phyloP scores from a whole-genome alignment of 352 stramenopile genomes.

The Peronospora belbahrii region DNA sequence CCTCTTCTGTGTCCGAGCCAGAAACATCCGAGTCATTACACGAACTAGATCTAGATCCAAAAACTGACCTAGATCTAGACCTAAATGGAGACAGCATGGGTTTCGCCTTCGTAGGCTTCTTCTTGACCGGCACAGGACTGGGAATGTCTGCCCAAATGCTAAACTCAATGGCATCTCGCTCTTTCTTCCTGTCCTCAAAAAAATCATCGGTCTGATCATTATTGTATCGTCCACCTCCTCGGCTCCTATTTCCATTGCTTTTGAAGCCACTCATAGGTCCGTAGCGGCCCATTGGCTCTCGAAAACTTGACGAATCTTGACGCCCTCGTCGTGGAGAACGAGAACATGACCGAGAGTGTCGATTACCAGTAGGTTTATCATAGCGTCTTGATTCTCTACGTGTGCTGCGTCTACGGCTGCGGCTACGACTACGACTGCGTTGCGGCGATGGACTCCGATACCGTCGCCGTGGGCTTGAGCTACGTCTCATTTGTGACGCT shows the following conservation, averaged over 20 bases:
- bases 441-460: slow-evolving; percentile 16
- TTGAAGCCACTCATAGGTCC: slow-evolving; percentile 7
- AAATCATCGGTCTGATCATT: slow-evolving; percentile 51
- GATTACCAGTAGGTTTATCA: slow-evolving; percentile 17
- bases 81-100: slow-evolving; percentile 13
- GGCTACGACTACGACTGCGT: slow-evolving; percentile 28
- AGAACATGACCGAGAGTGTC: slow-evolving; percentile 12
- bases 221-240: slow-evolving; percentile 10
- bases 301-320: slow-evolving; percentile 16
- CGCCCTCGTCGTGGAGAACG: slow-evolving; percentile 22
- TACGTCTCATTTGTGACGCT: slow-evolving; percentile 24
- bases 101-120: slow-evolving; percentile 35
- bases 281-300: slow-evolving; percentile 27
- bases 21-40: slow-evolving; percentile 22
- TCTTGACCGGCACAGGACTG: slow-evolving; percentile 51
- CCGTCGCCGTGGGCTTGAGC: slow-evolving; percentile 23
- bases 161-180: slow-evolving; percentile 51
- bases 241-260: slow-evolving; percentile 17
- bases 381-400: slow-evolving; percentile 14
- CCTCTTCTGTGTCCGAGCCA: slow-evolving; percentile 23
- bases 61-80: slow-evolving; percentile 12
- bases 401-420: slow-evolving; percentile 23
- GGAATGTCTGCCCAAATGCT: slow-evolving; percentile 74
- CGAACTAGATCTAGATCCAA: slow-evolving; percentile 14
- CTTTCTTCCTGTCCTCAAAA: slow-evolving; percentile 62